A percentile compares a stretch with the other conserved stretches of the same genome.
These are phyloP conservation scores for Leccinum huronense DNA, from an alignment of 1,284 basidiomycete genomes.

Conservation along the genomic window DNA sequence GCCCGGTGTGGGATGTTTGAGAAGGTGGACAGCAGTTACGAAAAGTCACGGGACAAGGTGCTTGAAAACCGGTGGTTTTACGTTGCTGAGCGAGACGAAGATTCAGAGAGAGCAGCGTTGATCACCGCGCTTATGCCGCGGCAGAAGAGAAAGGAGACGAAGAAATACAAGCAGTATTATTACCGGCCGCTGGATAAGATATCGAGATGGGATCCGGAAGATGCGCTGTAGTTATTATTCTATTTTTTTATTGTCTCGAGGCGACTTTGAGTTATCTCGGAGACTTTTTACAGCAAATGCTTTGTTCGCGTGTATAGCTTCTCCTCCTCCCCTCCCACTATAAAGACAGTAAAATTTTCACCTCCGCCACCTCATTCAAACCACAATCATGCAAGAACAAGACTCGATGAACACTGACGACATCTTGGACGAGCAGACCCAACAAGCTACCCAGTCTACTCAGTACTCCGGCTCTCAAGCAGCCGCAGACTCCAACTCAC, in stretches of 20 bases:
- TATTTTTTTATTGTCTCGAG: slow-evolving; percentile 14
- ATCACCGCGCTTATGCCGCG: slow-evolving; percentile 71
- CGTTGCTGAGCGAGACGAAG: slow-evolving; percentile 65
- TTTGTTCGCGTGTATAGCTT: not conserved
- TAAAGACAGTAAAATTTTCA: slow-evolving; percentile 16
- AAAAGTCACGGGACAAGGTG: slow-evolving; percentile 44
- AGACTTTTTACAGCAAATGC: not conserved
- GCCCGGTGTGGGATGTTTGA: slow-evolving; percentile 61
- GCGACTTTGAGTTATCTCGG: slow-evolving; percentile 19
- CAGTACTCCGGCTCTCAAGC: slow-evolving; percentile 37
- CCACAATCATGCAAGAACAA: slow-evolving; percentile 19
- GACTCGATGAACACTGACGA: slow-evolving; percentile 33
- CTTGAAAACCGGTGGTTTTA: slow-evolving; percentile 76
- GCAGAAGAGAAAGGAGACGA: slow-evolving; percentile 69
- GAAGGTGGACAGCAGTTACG: slow-evolving; percentile 63
- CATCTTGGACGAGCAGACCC: slow-evolving; percentile 40
- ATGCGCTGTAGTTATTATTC: slow-evolving; percentile 36
- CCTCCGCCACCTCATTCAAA: not conserved
- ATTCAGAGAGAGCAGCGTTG: slow-evolving; percentile 63
- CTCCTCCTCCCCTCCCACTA: slow-evolving; percentile 10
- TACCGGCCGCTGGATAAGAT: slow-evolving; percentile 65
- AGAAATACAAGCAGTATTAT: slow-evolving; percentile 81
- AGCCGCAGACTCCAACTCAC: slow-evolving; percentile 37
- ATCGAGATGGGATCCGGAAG: slow-evolving; percentile 63
- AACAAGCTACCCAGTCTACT: slow-evolving; percentile 52